Base-by-base conservation (phyloP, 2,329 filamentous ascomycete species). In the Pseudopyrenochaeta lycopersici region DNA sequence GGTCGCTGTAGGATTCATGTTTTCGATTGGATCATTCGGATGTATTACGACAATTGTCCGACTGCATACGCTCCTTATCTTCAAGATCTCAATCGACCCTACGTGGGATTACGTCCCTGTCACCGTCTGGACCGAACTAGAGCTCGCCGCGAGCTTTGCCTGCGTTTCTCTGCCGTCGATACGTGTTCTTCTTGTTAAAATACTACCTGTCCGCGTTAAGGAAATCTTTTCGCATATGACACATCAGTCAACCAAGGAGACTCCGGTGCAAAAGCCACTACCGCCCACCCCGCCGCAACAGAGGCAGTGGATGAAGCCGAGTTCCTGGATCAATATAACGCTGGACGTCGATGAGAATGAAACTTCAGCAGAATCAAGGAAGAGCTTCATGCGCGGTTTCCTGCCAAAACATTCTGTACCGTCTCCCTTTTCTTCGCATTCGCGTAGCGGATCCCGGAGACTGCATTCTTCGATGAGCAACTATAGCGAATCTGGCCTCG, bases 1-100 rank as follows among this genome's bases (percentile, higher is more conserved):
- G 42, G 31, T 64, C n/a, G 65, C 60, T 1, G 63, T 69, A 10
- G 56, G 54, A 2, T 38, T 66, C 35, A 68, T 71, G 66, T 71
- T 71, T 36, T 35, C 58, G 14, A 59, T 71, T 15, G 67, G 70
- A 6, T 65, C 60, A 7, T 61, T 71, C 21, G 69, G 66, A 11
- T 67, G 62, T 39, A 62, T 70, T 14, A 62, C 68, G 7, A 71
- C 66, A 1, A 62, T 71, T 6, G 40, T 72, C 3, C 63, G 69
- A 9, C 48, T 73, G 0, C 63, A 54, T 11, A 54, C 63, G 10
- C 49, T 73, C 32, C 52, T 62, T 3, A 38, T 31, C 9, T 68
- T 70, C 48, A 61, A 62, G 11, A 63, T 66, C 11, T 66, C 61
- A 1, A 52, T 66, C 17, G 67, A 71, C 17, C 62, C 66, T 17